Evolutionary conservation across 805 yeast genomes (phyloP).

Genomic region (Wickerhamiella hasegawae): DNA sequence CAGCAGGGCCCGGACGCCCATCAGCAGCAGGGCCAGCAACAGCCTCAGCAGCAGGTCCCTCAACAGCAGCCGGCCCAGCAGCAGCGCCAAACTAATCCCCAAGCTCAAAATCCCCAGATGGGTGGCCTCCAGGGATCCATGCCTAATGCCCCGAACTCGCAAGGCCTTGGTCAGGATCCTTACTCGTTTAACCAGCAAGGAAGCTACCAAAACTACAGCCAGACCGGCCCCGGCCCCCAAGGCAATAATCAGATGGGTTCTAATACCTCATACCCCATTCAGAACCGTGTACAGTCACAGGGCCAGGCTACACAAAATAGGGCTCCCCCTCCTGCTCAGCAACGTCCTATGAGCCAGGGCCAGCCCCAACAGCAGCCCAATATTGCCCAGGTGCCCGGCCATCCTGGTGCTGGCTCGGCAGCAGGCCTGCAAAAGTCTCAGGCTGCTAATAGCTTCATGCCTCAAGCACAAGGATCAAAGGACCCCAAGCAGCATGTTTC

Average conservation of each 20-base stretch:
- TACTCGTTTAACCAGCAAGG: no score
- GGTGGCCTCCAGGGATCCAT: no score
- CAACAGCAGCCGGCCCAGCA: slow-evolving; percentile 9
- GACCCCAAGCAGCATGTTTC: background rate
- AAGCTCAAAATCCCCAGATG: slow-evolving; percentile 4
- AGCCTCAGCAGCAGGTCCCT: slow-evolving; percentile 5
- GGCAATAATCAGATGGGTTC: no score
- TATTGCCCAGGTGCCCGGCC: background rate
- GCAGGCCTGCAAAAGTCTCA: background rate
- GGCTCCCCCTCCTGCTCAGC: slow-evolving; percentile 4
- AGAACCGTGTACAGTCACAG: slow-evolving; percentile 13
- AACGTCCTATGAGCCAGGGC: slow-evolving; percentile 5
- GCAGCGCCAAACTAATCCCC: slow-evolving; percentile 11
- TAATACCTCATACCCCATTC: no score
- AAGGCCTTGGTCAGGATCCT: no score
- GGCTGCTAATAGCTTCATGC: background rate
- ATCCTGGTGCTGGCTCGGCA: background rate
- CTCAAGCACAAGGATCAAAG: background rate
- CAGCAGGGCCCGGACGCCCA: slow-evolving; percentile 9
- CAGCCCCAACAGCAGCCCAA: background rate
- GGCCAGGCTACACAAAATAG: slow-evolving; percentile 14
- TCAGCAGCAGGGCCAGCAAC: slow-evolving; percentile 5
- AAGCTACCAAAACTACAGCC: no score
- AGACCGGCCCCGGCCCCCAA: no score
- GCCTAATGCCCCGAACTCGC: no score